phyloP scores from a whole-genome alignment of 2,329 filamentous ascomycete genomes.

The Aureobasidium mangrovei region DNA sequence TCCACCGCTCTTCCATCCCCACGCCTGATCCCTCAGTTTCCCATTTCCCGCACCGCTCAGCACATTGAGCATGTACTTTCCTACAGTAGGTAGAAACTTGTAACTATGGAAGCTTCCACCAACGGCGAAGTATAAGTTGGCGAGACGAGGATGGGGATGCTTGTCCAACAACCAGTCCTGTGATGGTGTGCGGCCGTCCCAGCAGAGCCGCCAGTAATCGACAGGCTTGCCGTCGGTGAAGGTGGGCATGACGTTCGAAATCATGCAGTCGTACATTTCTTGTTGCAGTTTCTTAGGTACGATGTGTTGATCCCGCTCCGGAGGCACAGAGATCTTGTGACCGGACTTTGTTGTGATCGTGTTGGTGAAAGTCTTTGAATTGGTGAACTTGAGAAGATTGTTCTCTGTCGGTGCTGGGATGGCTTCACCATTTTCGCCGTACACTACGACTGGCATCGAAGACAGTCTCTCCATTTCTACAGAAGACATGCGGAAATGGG shows the following conservation, averaged over 20 bases:
- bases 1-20: slow-evolving; percentile 28
- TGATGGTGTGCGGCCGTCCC: slow-evolving; percentile 53
- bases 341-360: slow-evolving; percentile 40
- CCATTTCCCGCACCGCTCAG: slow-evolving; percentile 29
- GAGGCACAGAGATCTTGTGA: slow-evolving; percentile 45
- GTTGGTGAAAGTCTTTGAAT: slow-evolving; percentile 51
- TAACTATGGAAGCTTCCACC: slow-evolving; percentile 57
- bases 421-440: slow-evolving; percentile 39
- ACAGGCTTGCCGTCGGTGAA: slow-evolving; percentile 28
- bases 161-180: slow-evolving; percentile 53
- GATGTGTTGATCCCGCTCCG: slow-evolving; percentile 36
- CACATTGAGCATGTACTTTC: slow-evolving; percentile 47
- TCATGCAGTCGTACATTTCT: slow-evolving; percentile 29
- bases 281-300: slow-evolving; percentile 35
- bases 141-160: slow-evolving; percentile 41
- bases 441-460: slow-evolving; percentile 45
- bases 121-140: slow-evolving; percentile 51
- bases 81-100: slow-evolving; percentile 55
- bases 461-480: slow-evolving; percentile 42
- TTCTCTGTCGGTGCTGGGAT: slow-evolving; percentile 42
- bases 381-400: slow-evolving; percentile 51
- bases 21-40: slow-evolving; percentile 28
- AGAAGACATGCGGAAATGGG: slow-evolving; percentile 46
- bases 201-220: slow-evolving; percentile 42
- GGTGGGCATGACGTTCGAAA: slow-evolving; percentile 23